Conservation (phyloP, 805 yeast species). For the Pichia thaimueangensis region DNA sequence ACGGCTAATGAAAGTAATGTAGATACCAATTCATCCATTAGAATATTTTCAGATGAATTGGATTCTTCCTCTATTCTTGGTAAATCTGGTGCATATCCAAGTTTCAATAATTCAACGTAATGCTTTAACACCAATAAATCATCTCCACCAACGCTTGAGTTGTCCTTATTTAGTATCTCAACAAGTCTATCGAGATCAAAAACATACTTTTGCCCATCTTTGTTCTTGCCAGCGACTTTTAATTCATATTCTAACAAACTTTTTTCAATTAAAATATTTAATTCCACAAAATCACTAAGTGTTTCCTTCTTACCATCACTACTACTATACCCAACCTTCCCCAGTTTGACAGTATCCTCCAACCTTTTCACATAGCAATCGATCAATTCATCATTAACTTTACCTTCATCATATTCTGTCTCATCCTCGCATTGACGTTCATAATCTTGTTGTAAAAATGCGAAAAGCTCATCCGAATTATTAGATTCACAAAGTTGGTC, state of each 20-base stretch:
- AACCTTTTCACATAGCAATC: background rate
- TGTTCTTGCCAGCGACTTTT: background rate
- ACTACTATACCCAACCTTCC: background rate
- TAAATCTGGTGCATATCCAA: slow-evolving; percentile 12
- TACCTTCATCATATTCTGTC: background rate
- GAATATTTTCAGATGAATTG: slow-evolving; percentile 7
- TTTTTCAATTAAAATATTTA: slow-evolving; percentile 14
- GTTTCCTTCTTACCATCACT: background rate
- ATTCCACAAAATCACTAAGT: slow-evolving; percentile 8
- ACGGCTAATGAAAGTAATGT: slow-evolving; percentile 43
- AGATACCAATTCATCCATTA: slow-evolving; percentile 40
- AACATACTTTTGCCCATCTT: background rate
- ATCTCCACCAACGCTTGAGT: background rate
- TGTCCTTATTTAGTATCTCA: background rate
- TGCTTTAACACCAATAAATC: slow-evolving; percentile 1
- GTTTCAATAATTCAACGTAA: slow-evolving; percentile 12
- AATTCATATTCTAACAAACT: slow-evolving; percentile 13
- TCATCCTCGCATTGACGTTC: background rate
- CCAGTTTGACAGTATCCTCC: background rate
- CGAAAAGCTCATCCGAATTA: slow-evolving; percentile 2
- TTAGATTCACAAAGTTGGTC: background rate
- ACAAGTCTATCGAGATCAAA: background rate
- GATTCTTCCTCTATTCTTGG: background rate
- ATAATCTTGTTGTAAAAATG: background rate
- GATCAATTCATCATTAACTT: background rate